These are phyloP conservation scores for Daldinia caldariorum DNA, from an alignment of 495 filamentous ascomycete species.

Conservation along the genomic window DNA sequence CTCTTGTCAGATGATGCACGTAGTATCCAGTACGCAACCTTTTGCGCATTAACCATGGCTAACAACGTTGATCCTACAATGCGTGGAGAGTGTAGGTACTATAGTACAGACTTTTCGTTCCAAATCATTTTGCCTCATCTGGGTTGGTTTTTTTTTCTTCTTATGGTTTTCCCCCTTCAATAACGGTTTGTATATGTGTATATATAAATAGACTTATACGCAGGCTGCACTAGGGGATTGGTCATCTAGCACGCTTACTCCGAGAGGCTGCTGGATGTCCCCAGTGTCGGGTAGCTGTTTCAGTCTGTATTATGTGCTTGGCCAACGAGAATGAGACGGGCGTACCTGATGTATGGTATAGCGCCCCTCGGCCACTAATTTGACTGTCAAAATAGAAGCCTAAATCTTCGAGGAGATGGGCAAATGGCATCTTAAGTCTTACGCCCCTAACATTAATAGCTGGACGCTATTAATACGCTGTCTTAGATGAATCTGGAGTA, in stretches of 20 bases:
- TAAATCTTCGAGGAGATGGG: neutral
- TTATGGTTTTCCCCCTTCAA: neutral
- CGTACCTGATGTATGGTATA: neutral
- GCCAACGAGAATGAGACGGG: neutral
- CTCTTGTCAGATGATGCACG: neutral
- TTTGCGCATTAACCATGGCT: constrained; percentile 2
- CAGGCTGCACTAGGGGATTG: constrained; percentile 4
- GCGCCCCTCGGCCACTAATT: neutral
- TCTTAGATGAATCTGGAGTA: constrained; percentile 3
- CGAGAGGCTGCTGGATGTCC: constrained; percentile 6
- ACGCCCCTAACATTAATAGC: neutral
- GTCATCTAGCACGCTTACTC: constrained; percentile 26
- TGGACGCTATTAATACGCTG: neutral
- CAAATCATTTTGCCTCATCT: constrained; percentile 1
- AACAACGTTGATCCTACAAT: constrained; percentile 13
- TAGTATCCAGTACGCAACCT: neutral
- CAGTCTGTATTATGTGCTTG: constrained; percentile 4
- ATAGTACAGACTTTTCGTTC: neutral
- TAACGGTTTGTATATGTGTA: constrained; percentile 4
- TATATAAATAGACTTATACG: constrained; percentile 28
- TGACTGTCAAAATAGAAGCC: neutral
- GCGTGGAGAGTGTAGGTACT: neutral
- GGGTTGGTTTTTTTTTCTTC: neutral
- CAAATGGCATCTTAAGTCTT: neutral
- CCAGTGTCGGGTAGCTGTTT: constrained; percentile 12